Evolutionary conservation across 2,329 filamentous ascomycete genomes (phyloP).

Genomic region (Whalleya microplaca): DNA sequence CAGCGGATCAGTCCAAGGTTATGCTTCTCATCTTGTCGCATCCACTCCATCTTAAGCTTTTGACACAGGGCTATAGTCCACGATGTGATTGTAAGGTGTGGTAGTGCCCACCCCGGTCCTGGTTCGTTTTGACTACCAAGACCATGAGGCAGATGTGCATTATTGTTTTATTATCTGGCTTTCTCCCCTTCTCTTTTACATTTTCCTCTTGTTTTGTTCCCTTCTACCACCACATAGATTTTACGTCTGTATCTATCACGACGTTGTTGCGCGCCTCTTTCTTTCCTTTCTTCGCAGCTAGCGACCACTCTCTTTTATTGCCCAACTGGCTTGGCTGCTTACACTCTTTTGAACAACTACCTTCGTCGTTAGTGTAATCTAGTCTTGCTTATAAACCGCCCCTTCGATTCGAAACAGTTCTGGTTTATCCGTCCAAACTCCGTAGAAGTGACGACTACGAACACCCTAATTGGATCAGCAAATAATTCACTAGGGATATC

Average conservation of each 20-base stretch:
- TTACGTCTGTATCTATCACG: constrained; percentile 34
- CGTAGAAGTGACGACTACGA: constrained; percentile 29
- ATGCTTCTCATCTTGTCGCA: constrained; percentile 41
- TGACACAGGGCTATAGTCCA: constrained; percentile 48
- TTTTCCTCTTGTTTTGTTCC: constrained; percentile 44
- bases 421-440: constrained; percentile 28
- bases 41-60: constrained; percentile 38
- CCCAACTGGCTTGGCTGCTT: constrained; percentile 63
- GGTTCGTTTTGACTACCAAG: constrained; percentile 41
- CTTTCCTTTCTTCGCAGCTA: constrained; percentile 49
- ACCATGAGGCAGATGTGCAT: constrained; percentile 41
- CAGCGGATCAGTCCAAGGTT: constrained; percentile 40
- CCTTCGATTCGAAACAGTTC: constrained; percentile 35
- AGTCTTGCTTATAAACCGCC: constrained; percentile 33
- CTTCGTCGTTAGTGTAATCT: constrained; percentile 43
- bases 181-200: constrained; percentile 34
- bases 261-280: constrained; percentile 40
- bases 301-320: constrained; percentile 46
- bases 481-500: constrained; percentile 19
- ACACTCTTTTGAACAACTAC: constrained; percentile 52
- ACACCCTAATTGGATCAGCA: constrained; percentile 13
- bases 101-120: constrained; percentile 40
- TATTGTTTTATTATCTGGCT: constrained; percentile 43
- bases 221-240: constrained; percentile 40
- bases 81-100: constrained; percentile 37